Conservation (phyloP, 1,284 basidiomycete species). For the Cryptococcus deneoformans region DNA sequence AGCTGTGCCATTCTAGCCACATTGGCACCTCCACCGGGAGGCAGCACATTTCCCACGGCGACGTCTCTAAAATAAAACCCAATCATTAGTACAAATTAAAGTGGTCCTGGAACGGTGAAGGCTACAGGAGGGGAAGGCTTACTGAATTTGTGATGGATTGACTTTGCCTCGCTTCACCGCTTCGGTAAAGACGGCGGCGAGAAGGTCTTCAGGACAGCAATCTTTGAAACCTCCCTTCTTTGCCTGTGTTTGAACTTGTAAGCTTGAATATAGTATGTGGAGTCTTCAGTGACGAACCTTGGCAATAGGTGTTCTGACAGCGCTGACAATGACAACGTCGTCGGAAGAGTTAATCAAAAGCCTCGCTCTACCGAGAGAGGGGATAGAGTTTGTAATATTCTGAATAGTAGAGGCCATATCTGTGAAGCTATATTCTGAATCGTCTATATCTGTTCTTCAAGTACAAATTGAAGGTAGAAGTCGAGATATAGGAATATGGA, state of each 20-base stretch:
- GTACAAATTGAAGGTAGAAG: neutral
- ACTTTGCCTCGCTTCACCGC: slow-evolving; percentile 53
- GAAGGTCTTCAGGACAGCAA: slow-evolving; percentile 83
- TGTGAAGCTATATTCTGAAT: neutral
- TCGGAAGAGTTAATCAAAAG: slow-evolving; percentile 62
- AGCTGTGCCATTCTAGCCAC: slow-evolving; percentile 94
- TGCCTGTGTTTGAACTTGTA: slow-evolving; percentile 21
- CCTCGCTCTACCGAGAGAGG: slow-evolving; percentile 54
- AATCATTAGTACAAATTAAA: slow-evolving; percentile 54
- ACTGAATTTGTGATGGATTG: slow-evolving; percentile 47
- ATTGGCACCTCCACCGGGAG: slow-evolving; percentile 83
- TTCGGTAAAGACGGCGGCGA: slow-evolving; percentile 76
- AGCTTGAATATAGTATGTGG: neutral
- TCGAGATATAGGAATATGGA: neutral
- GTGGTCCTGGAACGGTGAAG: neutral
- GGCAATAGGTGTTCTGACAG: slow-evolving; percentile 84
- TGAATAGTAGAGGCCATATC: slow-evolving; percentile 46
- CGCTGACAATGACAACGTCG: slow-evolving; percentile 88
- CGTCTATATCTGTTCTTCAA: neutral
- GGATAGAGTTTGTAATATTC: slow-evolving; percentile 43
- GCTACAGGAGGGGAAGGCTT: slow-evolving; percentile 8
- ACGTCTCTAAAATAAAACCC: slow-evolving; percentile 63
- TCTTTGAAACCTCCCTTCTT: slow-evolving; percentile 95
- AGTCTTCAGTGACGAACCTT: slow-evolving; percentile 57
- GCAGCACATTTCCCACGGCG: slow-evolving; percentile 90